Conservation (phyloP, 192 early-diverging fungal species). For the Rhizoclosmatium globosum region DNA sequence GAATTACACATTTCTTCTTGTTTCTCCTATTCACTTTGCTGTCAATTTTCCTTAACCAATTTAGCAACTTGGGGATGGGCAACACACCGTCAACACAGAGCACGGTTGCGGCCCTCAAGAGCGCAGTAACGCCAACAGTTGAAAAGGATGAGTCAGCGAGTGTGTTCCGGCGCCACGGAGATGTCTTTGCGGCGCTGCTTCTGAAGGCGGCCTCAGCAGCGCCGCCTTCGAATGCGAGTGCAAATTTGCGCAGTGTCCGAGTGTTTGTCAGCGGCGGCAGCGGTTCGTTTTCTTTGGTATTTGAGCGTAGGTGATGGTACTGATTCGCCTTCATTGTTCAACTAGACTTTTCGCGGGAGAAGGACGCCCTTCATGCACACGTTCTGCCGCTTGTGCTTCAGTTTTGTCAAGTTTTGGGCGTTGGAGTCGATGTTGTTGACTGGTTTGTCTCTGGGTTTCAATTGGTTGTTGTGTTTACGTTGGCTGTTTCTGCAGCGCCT, state of each 20-base stretch:
- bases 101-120: not conserved
- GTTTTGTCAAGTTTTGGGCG: constrained; percentile 26
- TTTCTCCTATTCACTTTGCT: no score
- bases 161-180: not conserved
- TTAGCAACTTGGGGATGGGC: no score
- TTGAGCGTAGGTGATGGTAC: not conserved
- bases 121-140: not conserved
- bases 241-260: not conserved
- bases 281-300: not conserved
- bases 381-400: constrained; percentile 26
- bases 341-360: constrained; percentile 27
- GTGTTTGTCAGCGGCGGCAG: constrained; percentile 20
- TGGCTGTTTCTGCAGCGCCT: constrained; percentile 22
- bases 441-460: constrained; percentile 21
- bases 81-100: no score
- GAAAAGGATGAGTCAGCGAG: not conserved
- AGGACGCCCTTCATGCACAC: constrained; percentile 26
- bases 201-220: not conserved
- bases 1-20: no score
- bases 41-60: no score
- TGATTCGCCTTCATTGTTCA: not conserved
- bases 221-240: not conserved
- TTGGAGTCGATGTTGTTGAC: constrained; percentile 39
- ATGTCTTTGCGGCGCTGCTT: constrained; percentile 11
- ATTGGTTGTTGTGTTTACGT: not conserved